A percentile compares a stretch with the other conserved stretches of the same genome.
Evolutionary conservation across 495 filamentous ascomycete genomes (phyloP).

Genomic region (Emericellopsis terricola): DNA sequence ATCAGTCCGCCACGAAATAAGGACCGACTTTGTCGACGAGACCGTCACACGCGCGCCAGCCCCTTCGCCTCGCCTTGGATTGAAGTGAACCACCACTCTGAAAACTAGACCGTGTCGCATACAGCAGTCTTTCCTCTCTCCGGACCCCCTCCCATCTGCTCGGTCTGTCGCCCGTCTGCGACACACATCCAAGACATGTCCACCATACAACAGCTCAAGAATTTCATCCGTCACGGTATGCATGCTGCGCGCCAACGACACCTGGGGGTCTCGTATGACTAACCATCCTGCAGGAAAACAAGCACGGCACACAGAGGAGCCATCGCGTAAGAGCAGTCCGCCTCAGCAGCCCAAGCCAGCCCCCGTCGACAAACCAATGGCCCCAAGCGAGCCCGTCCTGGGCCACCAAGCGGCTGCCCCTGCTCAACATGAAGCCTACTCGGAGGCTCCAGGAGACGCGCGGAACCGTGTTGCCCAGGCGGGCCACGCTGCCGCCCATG

Average conservation of each 20-base stretch:
- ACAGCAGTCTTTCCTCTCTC: no score
- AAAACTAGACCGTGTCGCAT: no score
- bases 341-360: conserved; percentile 17
- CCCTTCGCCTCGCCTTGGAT: no score
- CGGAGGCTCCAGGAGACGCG: conserved; percentile 37
- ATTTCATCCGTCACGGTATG: conserved; percentile 88
- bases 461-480: conserved; percentile 48
- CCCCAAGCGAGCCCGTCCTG: conserved; percentile 10
- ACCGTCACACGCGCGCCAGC: no score
- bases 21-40: no score
- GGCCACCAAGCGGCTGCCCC: conserved; percentile 3
- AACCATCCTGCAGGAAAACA: conserved; percentile 44
- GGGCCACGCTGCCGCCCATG: conserved; percentile 37
- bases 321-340: conserved; percentile 33
- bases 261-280: conserved; percentile 8
- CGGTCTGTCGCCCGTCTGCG: conserved; percentile 2
- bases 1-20: no score
- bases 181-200: conserved; percentile 34
- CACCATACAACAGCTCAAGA: conserved; percentile 69
- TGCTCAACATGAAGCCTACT: conserved; percentile 23
- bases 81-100: no score
- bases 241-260: not conserved
- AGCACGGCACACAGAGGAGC: conserved; percentile 51
- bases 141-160: no score
- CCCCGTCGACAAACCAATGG: conserved; percentile 9